phyloP scores from a whole-genome alignment of 176 grass and related monocot species.

The Musa beccarii region DNA sequence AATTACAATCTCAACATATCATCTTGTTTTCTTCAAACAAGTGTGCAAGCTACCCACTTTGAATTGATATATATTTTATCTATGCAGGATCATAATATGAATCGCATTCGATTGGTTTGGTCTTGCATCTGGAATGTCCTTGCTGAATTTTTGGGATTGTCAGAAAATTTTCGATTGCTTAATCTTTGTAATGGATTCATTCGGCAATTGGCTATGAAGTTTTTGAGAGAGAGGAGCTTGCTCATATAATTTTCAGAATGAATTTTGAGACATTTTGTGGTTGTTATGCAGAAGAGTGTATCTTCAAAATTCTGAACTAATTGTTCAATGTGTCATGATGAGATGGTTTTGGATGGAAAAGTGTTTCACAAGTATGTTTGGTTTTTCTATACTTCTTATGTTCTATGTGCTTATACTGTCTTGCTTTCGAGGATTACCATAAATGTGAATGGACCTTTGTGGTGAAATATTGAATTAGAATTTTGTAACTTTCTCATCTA shows the following conservation, averaged over 20 bases:
- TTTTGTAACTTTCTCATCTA: slow-evolving; percentile 6
- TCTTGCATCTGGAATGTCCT: slow-evolving; percentile 89
- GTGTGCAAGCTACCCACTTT: slow-evolving; percentile 1
- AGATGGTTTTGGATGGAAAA: slow-evolving; percentile 98
- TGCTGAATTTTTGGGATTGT: slow-evolving; percentile 84
- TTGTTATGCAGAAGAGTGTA: slow-evolving; percentile 83
- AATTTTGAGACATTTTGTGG: slow-evolving; percentile 80
- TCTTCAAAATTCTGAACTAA: slow-evolving; percentile 80
- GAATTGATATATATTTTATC: slow-evolving; percentile 26
- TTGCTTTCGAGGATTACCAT: background rate
- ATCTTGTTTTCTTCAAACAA: slow-evolving; percentile 28
- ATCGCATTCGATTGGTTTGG: slow-evolving; percentile 88
- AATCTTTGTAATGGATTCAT: slow-evolving; percentile 97
- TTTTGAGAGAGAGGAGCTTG: slow-evolving; percentile 91
- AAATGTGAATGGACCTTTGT: background rate
- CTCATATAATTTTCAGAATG: slow-evolving; percentile 98
- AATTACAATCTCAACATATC: slow-evolving; percentile 81
- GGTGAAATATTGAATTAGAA: background rate
- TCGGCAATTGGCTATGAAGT: slow-evolving; percentile 97
- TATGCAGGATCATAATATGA: slow-evolving; percentile 88
- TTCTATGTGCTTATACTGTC: slow-evolving; percentile 2
- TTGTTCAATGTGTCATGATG: slow-evolving; percentile 90
- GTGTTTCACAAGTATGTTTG: slow-evolving; percentile 49
- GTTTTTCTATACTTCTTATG: no score
- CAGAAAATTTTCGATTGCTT: slow-evolving; percentile 91